Evolutionary conservation across 495 filamentous ascomycete genomes (phyloP).

Genomic region (Daldinia vernicosa): DNA sequence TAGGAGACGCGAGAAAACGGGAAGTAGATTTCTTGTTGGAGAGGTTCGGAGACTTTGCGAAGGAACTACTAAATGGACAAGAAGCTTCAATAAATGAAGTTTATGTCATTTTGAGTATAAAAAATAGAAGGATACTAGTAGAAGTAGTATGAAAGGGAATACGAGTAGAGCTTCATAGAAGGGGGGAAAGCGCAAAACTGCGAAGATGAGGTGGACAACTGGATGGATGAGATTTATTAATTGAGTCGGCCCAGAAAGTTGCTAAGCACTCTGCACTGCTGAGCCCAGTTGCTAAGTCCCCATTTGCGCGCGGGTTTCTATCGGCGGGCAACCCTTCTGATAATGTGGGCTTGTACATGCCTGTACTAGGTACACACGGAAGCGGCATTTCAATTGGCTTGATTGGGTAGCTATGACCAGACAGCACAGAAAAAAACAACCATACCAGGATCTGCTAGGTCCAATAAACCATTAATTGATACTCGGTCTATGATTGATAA

Average conservation of each 20-base stretch:
- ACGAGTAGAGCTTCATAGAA: conserved; percentile 27
- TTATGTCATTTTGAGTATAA: conserved; percentile 45
- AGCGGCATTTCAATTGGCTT: conserved; percentile 22
- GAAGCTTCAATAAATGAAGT: conserved; percentile 43
- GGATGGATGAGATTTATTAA: conserved; percentile 36
- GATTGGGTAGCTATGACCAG: conserved; percentile 4
- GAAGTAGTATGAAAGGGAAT: conserved; percentile 11
- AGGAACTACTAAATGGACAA: conserved; percentile 31
- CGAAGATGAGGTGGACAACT: conserved; percentile 21
- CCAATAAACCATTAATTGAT: too few relatives aligned
- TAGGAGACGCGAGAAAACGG: conserved; percentile 6
- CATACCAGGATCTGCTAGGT: too few relatives aligned
- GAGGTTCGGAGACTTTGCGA: conserved; percentile 23
- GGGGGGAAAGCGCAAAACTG: conserved; percentile 43
- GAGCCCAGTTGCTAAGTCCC: conserved; percentile 16
- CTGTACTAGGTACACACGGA: conserved; percentile 11
- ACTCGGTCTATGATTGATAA: too few relatives aligned
- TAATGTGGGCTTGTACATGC: conserved; percentile 22
- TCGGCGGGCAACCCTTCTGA: conserved; percentile 34
- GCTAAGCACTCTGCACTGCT: neutral
- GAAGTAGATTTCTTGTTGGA: conserved; percentile 21
- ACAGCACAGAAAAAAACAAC: neutral
- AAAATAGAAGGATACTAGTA: conserved; percentile 25
- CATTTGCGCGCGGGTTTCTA: conserved; percentile 42
- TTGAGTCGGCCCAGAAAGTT: conserved; percentile 14